Conservation (phyloP, 1,139 yeast species). For the Taiozyma onychis region DNA sequence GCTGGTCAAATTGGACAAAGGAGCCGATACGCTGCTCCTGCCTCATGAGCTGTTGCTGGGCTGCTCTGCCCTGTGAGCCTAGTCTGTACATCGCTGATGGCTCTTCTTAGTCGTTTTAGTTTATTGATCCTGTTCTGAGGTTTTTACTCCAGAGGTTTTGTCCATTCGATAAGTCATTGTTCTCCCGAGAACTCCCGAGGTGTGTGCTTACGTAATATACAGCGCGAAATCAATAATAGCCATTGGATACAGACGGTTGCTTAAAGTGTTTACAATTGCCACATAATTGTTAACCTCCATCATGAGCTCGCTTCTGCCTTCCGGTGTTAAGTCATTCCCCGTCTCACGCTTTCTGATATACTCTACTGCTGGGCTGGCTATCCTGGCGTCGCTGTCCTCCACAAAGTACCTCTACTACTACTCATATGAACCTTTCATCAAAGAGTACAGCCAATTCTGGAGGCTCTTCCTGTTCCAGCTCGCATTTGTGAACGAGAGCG, state of each 20-base stretch:
- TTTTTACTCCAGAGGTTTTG: background rate
- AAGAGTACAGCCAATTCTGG: slow-evolving; percentile 65
- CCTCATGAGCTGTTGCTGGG: slow-evolving; percentile 14
- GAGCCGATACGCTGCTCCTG: slow-evolving; percentile 7
- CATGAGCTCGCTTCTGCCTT: slow-evolving; percentile 33
- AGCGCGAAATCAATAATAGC: no score
- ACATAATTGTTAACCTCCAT: background rate
- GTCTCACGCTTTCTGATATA: slow-evolving; percentile 44
- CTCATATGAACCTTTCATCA: slow-evolving; percentile 53
- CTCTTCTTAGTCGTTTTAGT: background rate
- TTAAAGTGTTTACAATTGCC: no score
- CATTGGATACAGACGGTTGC: no score
- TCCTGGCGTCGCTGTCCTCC: slow-evolving; percentile 49
- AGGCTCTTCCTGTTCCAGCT: slow-evolving; percentile 51
- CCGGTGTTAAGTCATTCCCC: slow-evolving; percentile 59
- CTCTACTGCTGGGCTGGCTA: slow-evolving; percentile 39
- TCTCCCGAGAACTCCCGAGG: background rate
- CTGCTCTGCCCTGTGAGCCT: slow-evolving; percentile 30
- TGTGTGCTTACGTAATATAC: background rate
- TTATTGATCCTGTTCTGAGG: background rate
- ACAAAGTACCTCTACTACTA: slow-evolving; percentile 49
- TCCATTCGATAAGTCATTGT: background rate
- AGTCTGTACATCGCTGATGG: slow-evolving; percentile 22
- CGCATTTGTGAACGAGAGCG: slow-evolving; percentile 60
- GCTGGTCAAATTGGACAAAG: background rate